phyloP scores from a whole-genome alignment of 148 eudicot genomes.

The Cornus suecica region DNA sequence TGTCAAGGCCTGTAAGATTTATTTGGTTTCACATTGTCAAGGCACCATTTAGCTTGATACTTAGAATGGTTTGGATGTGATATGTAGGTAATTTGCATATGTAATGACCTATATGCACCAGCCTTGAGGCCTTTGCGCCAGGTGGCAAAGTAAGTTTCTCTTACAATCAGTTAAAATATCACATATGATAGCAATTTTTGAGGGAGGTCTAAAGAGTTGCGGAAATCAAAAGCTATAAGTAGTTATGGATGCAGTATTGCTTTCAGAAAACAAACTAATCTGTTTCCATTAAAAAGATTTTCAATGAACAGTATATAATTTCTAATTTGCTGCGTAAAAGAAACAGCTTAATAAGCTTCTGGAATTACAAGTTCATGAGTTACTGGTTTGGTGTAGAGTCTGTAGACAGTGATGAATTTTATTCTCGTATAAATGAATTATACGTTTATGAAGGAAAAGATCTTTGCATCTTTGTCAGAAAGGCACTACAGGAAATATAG shows the following conservation, averaged over 20 bases:
- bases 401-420: neutral
- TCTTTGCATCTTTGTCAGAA: neutral
- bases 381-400: neutral
- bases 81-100: constrained; percentile 91
- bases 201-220: neutral
- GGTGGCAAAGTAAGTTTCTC: constrained; percentile 79
- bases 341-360: neutral
- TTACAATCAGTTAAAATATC: neutral
- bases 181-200: neutral
- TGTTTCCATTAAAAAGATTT: neutral
- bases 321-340: neutral
- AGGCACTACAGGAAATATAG: neutral
- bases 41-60: constrained; percentile 5
- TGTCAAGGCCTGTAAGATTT: constrained; percentile 85
- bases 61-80: constrained; percentile 12
- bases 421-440: neutral
- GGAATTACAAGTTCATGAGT: neutral
- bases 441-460: neutral
- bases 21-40: constrained; percentile 6
- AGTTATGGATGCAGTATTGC: neutral
- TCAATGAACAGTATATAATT: neutral
- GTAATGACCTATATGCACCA: constrained; percentile 97
- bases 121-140: constrained; percentile 89
- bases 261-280: neutral
- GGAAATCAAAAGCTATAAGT: neutral